Percentiles rank a stretch among this genome's conserved stretches.
These are phyloP conservation scores for Paecilomyces sp. DNA, from an alignment of 2,329 filamentous ascomycete genomes.

Conservation along the genomic window DNA sequence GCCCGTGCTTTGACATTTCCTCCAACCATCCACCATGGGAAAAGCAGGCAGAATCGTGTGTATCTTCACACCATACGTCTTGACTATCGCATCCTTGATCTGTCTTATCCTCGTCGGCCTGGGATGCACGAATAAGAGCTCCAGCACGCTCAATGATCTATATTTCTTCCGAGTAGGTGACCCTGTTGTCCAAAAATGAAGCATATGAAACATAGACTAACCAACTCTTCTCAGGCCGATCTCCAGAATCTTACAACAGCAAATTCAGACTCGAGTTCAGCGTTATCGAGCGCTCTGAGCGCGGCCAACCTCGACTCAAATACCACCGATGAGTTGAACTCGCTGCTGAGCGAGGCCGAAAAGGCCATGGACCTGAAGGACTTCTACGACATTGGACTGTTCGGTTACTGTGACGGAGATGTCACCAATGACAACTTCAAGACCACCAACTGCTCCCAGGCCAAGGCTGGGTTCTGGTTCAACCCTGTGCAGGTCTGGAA, in stretches of 20 bases:
- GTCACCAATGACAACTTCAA: constrained; percentile 45
- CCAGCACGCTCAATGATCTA: constrained; percentile 40
- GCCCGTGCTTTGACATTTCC: background rate
- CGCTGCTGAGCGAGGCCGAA: constrained; percentile 30
- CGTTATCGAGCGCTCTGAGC: constrained; percentile 27
- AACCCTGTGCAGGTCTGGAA: constrained; percentile 61
- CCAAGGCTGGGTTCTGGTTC: constrained; percentile 70
- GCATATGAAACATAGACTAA: constrained; percentile 6
- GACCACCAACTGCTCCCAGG: constrained; percentile 58
- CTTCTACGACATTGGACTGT: constrained; percentile 74
- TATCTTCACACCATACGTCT: constrained; percentile 76
- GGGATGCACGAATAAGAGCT: constrained; percentile 48
- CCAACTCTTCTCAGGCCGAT: constrained; percentile 41
- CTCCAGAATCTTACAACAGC: constrained; percentile 53
- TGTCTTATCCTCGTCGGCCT: constrained; percentile 55
- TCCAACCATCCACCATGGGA: constrained; percentile 47
- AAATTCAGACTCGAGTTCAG: constrained; percentile 26
- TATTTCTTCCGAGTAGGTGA: constrained; percentile 48
- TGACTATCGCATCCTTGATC: constrained; percentile 71
- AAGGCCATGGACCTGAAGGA: constrained; percentile 57
- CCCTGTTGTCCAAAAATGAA: background rate
- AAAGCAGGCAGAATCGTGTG: constrained; percentile 74
- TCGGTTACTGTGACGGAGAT: constrained; percentile 72
- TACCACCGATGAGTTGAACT: constrained; percentile 30
- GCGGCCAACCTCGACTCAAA: constrained; percentile 42